Percentiles rank a stretch among this genome's conserved stretches.
Evolutionary conservation across 2,329 filamentous ascomycete species (phyloP).

Genomic region (Beauveria sp.): DNA sequence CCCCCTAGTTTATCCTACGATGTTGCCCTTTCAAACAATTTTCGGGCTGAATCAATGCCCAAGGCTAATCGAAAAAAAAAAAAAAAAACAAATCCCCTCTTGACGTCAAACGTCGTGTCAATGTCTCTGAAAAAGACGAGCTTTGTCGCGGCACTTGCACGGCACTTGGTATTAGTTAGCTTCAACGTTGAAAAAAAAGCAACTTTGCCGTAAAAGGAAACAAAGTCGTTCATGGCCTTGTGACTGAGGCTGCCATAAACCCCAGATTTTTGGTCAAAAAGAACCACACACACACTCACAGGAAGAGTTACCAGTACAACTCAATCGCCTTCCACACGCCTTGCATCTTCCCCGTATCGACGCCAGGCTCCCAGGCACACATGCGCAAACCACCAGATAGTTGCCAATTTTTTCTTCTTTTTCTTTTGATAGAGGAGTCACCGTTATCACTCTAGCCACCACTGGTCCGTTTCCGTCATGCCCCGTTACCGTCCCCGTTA

Average conservation of each 20-base stretch:
- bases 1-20: neutral
- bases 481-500: too few species aligned
- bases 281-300: too few species aligned
- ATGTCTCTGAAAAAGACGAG: too few species aligned
- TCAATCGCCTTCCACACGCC: conserved; percentile 1
- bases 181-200: neutral
- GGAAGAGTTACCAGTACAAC: neutral
- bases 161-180: neutral
- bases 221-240: neutral
- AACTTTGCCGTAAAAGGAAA: neutral
- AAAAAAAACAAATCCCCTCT: too few species aligned
- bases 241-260: neutral
- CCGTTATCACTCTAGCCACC: neutral
- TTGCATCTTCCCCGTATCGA: neutral
- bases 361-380: conserved; percentile 9
- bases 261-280: neutral
- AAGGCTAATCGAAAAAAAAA: neutral
- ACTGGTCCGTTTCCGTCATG: neutral
- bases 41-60: neutral
- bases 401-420: neutral
- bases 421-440: neutral
- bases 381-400: neutral
- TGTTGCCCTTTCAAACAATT: too few species aligned
- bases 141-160: neutral
- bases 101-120: too few species aligned